These are phyloP conservation scores for Lachnellula hyalina DNA, from an alignment of 2,329 filamentous ascomycete species.

Conservation along the genomic window DNA sequence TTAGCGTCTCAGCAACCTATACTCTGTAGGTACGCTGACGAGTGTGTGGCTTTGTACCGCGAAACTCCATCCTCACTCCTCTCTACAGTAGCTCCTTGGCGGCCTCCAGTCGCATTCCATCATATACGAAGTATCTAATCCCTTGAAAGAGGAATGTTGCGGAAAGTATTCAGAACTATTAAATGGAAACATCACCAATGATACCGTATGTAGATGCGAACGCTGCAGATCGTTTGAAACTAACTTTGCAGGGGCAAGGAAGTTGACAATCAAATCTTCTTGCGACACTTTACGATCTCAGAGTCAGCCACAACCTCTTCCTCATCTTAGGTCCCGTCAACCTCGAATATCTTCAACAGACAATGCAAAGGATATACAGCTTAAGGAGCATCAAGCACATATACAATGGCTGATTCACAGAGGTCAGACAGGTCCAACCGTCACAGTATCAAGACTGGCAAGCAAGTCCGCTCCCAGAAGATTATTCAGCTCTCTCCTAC, in stretches of 20 bases:
- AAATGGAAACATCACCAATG: conserved; percentile 3
- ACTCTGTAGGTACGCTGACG: no score
- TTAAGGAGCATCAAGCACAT: conserved; percentile 20
- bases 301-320: conserved; percentile 10
- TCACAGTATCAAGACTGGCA: conserved; percentile 34
- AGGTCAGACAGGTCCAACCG: conserved; percentile 30
- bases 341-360: conserved; percentile 13
- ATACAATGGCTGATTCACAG: conserved; percentile 31
- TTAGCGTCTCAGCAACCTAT: not conserved
- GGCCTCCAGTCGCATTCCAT: not conserved
- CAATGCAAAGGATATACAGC: conserved; percentile 23
- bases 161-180: conserved; percentile 1
- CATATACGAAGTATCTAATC: not conserved
- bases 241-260: conserved; percentile 6
- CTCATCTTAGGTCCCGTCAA: not conserved
- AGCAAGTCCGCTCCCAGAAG: conserved; percentile 50
- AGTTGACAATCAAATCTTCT: conserved; percentile 5
- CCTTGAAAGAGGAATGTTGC: not conserved
- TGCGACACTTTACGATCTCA: conserved; percentile 13
- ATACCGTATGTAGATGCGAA: conserved; percentile 2
- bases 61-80: not conserved
- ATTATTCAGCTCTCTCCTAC: conserved; percentile 38
- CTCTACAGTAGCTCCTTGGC: not conserved
- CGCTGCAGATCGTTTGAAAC: conserved; percentile 14
- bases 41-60: not conserved